These are phyloP conservation scores for Pisolithus thermaeus DNA, from an alignment of 1,284 basidiomycete genomes.

Conservation along the genomic window DNA sequence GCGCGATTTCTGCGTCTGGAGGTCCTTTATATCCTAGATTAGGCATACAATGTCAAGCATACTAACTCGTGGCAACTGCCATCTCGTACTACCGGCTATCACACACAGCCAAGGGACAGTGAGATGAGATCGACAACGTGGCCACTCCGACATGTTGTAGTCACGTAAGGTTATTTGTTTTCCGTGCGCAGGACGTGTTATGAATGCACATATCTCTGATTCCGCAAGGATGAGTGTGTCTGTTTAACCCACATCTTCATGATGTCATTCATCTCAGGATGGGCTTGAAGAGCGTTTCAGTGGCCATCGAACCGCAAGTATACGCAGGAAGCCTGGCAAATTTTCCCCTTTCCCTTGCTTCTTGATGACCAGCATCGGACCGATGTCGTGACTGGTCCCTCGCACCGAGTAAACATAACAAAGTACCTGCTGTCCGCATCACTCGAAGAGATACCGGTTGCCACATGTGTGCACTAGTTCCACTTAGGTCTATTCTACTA, in stretches of 20 bases:
- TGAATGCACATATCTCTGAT: background rate
- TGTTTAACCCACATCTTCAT: background rate
- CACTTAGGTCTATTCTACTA: background rate
- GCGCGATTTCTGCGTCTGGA: slow-evolving; percentile 1
- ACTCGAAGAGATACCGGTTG: too few species aligned
- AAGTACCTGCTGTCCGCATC: too few species aligned
- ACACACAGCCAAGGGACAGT: background rate
- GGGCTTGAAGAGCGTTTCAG: too few species aligned
- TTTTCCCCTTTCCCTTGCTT: too few species aligned
- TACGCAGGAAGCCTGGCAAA: too few species aligned
- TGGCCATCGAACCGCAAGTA: too few species aligned
- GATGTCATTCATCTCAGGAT: too few species aligned
- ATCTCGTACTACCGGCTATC: background rate
- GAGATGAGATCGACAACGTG: background rate
- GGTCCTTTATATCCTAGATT: background rate
- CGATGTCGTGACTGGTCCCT: too few species aligned
- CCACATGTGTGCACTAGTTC: background rate
- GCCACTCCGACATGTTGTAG: background rate
- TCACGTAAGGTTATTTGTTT: background rate
- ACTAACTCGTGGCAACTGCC: background rate
- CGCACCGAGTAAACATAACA: too few species aligned
- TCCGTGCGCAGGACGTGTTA: background rate
- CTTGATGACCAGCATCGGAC: too few species aligned
- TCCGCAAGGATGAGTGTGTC: background rate
- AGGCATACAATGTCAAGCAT: background rate